Base-by-base conservation (phyloP, 2,329 filamentous ascomycete species). In the Fusarium sp. region DNA sequence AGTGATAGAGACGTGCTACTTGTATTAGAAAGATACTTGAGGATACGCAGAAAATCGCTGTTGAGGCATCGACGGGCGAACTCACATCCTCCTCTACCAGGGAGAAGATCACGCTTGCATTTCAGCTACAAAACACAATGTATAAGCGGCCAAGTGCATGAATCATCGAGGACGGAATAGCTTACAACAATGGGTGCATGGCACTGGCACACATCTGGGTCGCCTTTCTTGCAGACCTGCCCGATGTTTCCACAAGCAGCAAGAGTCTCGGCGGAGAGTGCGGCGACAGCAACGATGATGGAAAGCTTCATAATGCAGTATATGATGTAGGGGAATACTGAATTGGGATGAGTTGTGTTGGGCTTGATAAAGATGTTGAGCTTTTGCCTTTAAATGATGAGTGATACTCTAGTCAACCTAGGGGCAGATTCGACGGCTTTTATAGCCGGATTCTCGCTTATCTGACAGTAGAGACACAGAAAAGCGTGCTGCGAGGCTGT, bases 111-210 rank as follows among this genome's bases (percentile, higher is more conserved):
- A 14, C 17, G 27, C 3, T n/a, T 27, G 7, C 62, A 64, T 12
- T 26, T 42, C 42, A 64, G 37, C 62, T 64, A 10, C 1, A 5
- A 11, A 1, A 2, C 3, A 3, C 2, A 2, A 14, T 10, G 20
- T 8, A 3, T 64, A 3, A 64, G 49, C 5, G 13, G 2, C 3
- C 6, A n/a, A 30, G n/a, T 8, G 17, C 7, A 7, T 2, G 14
- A 0, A 17, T 6, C 2, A 2, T 1, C 4, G 7, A 27, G 3
- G 4, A 6, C 2, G 3, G 1, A 12, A 11, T 4, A 11, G 13
- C 60, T n/a, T 44, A 64, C 62, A 1, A 46, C 48, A 18, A 58
- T 30, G 0, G 32, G 40, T 3, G 49, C 49, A 23, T 44, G 23
- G 2, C 62, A 64, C 12, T 64, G n/a, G 26, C 62, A 64, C 5